Evolutionary conservation across 306 rosid genomes (phyloP), one percentile per base, ranked within the genome.

Genomic region (Sicyos edulis): DNA sequence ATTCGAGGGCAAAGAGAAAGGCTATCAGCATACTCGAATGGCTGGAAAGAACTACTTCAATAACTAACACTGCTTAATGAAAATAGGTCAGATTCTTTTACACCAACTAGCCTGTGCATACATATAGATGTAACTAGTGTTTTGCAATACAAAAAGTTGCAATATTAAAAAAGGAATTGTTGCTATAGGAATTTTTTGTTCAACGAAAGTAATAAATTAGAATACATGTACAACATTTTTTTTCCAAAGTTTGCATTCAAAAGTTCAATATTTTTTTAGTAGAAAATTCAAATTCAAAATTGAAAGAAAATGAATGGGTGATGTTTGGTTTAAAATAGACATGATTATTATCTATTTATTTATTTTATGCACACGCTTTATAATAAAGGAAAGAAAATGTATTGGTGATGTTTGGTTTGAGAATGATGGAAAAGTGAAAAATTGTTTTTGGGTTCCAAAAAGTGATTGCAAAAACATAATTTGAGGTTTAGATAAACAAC

Each of bases 1-100:
- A 89, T 59, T 78, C 87, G 54, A 80, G 97, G 75, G 96, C 96
- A 9, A 84, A 77, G 69, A 83, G 95, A 72, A 92, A 92, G 80
- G 97, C 90, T n/a, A 69, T 2, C 1, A 81, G 87, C 74, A 78
- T 92, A 66, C 92, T 92, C 58, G 88, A 85, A 70, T 85, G 86
- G 82, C 74, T 92, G 50, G 74, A 77, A 7, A 83, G 81, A 64
- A 79, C 80, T 26, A 78, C 17, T 19, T 2, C 71, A 64, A 68
- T 70, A 67, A 81, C 92, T n/a, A 86, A 87, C 81, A 85, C 92
- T 65, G 85, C 92, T 74, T 88, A 81, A 84, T 75, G 80, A 80
- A 81, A 81, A 71, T 58, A 51, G 45, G 70, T 34, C 73, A 71
- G 26, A 63, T 63, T 60, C 45, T 63, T 63, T 16, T n/a, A 40